A percentile compares a stretch with the other conserved stretches of the same genome.
Conservation (phyloP, 2,329 filamentous ascomycete species). For the Annulohypoxylon truncatum region DNA sequence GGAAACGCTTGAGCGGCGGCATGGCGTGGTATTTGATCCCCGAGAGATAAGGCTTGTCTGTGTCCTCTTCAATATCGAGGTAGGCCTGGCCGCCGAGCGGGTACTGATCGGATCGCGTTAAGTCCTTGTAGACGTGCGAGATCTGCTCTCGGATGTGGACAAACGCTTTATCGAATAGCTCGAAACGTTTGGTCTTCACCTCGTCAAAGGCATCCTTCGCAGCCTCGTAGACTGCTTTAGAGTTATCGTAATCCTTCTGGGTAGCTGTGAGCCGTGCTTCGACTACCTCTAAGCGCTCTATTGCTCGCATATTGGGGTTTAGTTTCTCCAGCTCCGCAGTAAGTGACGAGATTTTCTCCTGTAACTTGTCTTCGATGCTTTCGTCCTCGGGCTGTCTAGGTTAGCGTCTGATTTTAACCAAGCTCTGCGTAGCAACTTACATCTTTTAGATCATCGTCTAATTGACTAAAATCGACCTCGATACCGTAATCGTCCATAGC, state of each 20-base stretch:
- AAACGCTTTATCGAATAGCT: conserved; percentile 96
- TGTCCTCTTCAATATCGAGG: conserved; percentile 91
- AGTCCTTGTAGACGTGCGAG: conserved; percentile 90
- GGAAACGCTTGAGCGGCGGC: conserved; percentile 97
- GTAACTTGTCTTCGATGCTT: conserved; percentile 78
- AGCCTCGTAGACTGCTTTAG: conserved; percentile 77
- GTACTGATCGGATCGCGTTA: conserved; percentile 90
- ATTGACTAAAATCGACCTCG: conserved; percentile 82
- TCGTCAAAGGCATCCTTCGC: conserved; percentile 86
- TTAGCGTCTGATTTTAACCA: conserved; percentile 45
- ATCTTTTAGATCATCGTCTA: conserved; percentile 85
- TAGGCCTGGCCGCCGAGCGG: conserved; percentile 91
- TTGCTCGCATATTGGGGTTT: conserved; percentile 95
- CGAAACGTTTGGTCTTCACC: conserved; percentile 83
- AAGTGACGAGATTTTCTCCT: conserved; percentile 80
- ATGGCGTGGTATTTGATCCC: conserved; percentile 99
- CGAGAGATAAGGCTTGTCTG: conserved; percentile 93
- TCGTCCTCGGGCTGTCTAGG: conserved; percentile 71
- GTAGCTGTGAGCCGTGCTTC: conserved; percentile 84
- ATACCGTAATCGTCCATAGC: conserved; percentile 91
- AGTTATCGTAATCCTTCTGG: conserved; percentile 89
- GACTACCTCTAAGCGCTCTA: conserved; percentile 88
- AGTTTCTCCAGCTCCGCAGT: conserved; percentile 89
- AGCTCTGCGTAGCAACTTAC: conserved; percentile 61
- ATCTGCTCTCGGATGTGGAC: conserved; percentile 96